Percentiles rank a stretch among this genome's conserved stretches.
These are phyloP conservation scores for Musa schizocarpa DNA, from an alignment of 176 grass and related monocot species.

Conservation along the genomic window DNA sequence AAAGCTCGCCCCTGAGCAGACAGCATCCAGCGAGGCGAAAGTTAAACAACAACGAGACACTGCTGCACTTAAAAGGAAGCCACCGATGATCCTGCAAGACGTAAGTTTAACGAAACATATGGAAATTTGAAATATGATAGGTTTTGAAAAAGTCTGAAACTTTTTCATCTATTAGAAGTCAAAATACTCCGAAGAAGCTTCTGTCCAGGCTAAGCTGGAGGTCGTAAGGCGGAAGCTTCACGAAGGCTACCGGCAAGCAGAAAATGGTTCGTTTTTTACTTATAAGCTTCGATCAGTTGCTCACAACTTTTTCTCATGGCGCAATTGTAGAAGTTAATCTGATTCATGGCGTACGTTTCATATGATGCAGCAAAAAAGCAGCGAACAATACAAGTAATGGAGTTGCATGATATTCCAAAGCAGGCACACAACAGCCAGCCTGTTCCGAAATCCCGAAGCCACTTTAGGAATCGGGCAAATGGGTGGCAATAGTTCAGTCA, in stretches of 20 bases:
- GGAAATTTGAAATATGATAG: not conserved
- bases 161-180: too few relatives aligned
- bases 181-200: too few relatives aligned
- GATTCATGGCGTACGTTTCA: not conserved
- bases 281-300: slow-evolving; percentile 2
- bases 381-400: slow-evolving; percentile 79
- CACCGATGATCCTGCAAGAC: too few relatives aligned
- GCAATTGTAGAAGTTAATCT: not conserved
- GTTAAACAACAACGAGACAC: too few relatives aligned
- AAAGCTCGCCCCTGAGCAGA: too few relatives aligned
- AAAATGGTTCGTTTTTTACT: slow-evolving; percentile 51
- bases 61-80: too few relatives aligned
- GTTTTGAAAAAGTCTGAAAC: not conserved
- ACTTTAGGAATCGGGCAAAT: slow-evolving; percentile 26
- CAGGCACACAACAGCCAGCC: slow-evolving; percentile 11
- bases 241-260: slow-evolving; percentile 79
- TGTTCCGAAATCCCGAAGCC: slow-evolving; percentile 23
- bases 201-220: slow-evolving; percentile 30
- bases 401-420: slow-evolving; percentile 68
- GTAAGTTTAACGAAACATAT: too few relatives aligned
- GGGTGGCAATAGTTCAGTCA: slow-evolving; percentile 14
- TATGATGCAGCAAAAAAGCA: slow-evolving; percentile 65
- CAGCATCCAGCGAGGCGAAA: too few relatives aligned
- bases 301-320: slow-evolving; percentile 1
- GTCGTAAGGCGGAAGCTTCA: slow-evolving; percentile 71